Base-by-base conservation (phyloP, 129 eudicot species). In the Flaveria trinervia region DNA sequence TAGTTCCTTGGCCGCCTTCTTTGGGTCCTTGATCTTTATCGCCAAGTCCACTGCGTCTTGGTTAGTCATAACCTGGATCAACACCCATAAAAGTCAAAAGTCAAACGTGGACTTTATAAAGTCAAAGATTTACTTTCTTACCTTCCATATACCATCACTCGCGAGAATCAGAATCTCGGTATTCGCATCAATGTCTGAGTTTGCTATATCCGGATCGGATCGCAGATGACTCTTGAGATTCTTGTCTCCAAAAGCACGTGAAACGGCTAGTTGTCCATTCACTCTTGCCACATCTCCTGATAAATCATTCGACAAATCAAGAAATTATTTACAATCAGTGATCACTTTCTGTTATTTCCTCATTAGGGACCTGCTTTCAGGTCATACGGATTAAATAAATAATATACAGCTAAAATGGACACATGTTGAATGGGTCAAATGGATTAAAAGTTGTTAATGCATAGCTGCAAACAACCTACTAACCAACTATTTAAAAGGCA, bases 181-280 rank as follows among this genome's bases (percentile, higher is more conserved):
- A 33, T 87, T 82, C 3, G 77, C 78, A 57, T 89, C 89, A 18
- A 92, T 73, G 52, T 85, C 84, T 9, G 83, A 87, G 59, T 80
- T 79, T 44, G 70, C 75, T 11, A 92, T 73, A 23, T 92, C 95
- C 5, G 97, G 97, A 79, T 92, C 97, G 6, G 84, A 89, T 3
- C 95, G 82, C 7, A 92, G 60, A 84, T 92, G 97, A 14, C 69
- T 54, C 78, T 92, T 92, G 78, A 92, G 86, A 83, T 89, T 89
- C 81, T 85, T 89, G 86, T 92, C 95, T 68, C 97, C 97, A 48
- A 92, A 92, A 73, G 97, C 97, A 71, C 97, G 97, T 25, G 97
- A 89, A 57, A 92, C 97, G 4, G 97, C 97, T 52, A 92, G 83
- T 46, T 92, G 97, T 26, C 97, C 95, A 7, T 92, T 85, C 75